phyloP scores from a whole-genome alignment of 1,284 basidiomycete genomes.

The Moniliophthora roreri region DNA sequence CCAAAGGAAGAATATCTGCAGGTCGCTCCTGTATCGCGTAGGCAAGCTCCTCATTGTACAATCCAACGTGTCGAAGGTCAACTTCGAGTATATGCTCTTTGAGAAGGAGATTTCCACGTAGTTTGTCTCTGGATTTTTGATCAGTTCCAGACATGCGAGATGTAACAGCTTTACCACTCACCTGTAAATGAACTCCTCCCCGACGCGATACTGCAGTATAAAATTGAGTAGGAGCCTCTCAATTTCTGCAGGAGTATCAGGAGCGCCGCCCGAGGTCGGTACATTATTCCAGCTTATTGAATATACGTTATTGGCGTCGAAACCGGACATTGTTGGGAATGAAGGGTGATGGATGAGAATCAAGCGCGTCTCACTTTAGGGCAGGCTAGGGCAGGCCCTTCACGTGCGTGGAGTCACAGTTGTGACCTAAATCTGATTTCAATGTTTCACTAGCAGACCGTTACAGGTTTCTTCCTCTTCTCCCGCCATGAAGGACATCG shows the following conservation, averaged over 20 bases:
- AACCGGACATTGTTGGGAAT: slow-evolving; percentile 55
- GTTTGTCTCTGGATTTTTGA: slow-evolving; percentile 67
- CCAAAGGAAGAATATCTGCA: slow-evolving; percentile 87
- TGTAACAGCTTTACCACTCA: slow-evolving; percentile 17
- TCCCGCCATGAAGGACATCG: too few species aligned
- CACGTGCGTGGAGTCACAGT: background rate
- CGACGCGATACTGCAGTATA: slow-evolving; percentile 82
- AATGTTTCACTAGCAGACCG: background rate
- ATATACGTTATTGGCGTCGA: slow-evolving; percentile 79
- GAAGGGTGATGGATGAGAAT: background rate
- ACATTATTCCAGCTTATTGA: slow-evolving; percentile 72
- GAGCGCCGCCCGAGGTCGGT: slow-evolving; percentile 56
- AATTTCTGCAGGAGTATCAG: slow-evolving; percentile 75
- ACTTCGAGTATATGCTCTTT: slow-evolving; percentile 94
- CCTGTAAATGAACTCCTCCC: slow-evolving; percentile 90
- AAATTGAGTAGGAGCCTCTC: slow-evolving; percentile 85
- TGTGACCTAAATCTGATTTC: background rate
- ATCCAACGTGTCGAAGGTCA: slow-evolving; percentile 85
- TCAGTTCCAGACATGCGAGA: background rate
- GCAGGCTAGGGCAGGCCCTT: slow-evolving; percentile 5
- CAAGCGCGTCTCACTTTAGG: slow-evolving; percentile 6
- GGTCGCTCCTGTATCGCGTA: slow-evolving; percentile 90
- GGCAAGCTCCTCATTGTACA: slow-evolving; percentile 93
- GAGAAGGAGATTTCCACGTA: slow-evolving; percentile 86
- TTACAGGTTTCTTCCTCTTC: too few species aligned